A percentile compares a stretch with the other conserved stretches of the same genome.
Conservation (phyloP, 257 asterid species). For the Lithospermum erythrorhizon region DNA sequence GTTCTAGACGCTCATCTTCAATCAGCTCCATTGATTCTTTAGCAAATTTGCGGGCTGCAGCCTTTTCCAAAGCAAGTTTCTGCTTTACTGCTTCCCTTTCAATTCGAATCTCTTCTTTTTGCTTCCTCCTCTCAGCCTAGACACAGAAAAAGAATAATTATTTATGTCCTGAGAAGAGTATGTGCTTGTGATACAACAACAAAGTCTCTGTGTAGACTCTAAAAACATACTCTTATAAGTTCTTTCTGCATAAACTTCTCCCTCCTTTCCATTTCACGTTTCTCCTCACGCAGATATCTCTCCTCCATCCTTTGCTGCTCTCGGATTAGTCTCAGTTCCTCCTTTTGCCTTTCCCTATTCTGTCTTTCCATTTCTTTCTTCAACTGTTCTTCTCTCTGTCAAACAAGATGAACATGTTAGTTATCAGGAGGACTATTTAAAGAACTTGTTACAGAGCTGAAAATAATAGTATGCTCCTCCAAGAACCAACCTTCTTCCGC, state of each 20-base stretch:
- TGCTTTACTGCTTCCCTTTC: conserved; percentile 83
- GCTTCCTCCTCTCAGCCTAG: conserved; percentile 89
- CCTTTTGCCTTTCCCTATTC: conserved; percentile 85
- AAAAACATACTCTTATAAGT: conserved; percentile 46
- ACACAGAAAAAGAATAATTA: conserved; percentile 8
- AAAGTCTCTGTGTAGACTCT: not conserved
- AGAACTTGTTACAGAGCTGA: not conserved
- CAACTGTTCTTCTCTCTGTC: conserved; percentile 87
- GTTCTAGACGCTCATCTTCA: conserved; percentile 95
- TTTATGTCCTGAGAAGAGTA: not conserved
- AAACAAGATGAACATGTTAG: conserved; percentile 16
- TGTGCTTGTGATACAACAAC: not conserved
- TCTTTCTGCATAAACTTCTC: conserved; percentile 89
- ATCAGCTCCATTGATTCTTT: conserved; percentile 92
- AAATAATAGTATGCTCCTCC: not conserved
- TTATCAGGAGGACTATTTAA: conserved; percentile 8
- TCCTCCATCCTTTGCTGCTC: conserved; percentile 90
- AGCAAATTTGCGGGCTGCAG: conserved; percentile 83
- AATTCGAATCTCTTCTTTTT: conserved; percentile 74
- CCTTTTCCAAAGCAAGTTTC: conserved; percentile 88
- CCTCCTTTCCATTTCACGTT: conserved; percentile 95
- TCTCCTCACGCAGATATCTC: conserved; percentile 90
- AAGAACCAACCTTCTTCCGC: conserved; percentile 59
- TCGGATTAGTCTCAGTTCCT: conserved; percentile 65
- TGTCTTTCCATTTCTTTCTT: conserved; percentile 89